Base-by-base conservation (phyloP, 208 protist species). In the Strigomonas culicis region DNA sequence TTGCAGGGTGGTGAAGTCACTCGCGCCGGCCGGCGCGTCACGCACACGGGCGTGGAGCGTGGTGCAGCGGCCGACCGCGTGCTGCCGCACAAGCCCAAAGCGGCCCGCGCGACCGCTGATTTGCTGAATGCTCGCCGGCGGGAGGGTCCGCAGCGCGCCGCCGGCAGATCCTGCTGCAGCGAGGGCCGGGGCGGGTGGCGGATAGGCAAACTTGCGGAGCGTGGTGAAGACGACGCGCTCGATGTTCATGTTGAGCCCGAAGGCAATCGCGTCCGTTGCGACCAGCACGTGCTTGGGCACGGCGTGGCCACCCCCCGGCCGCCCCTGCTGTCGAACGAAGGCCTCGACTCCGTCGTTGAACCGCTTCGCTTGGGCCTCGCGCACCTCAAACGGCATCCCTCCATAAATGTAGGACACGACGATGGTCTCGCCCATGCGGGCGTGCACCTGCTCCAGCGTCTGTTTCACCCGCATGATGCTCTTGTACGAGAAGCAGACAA, bases 211-310 rank as follows among this genome's bases (percentile, higher is more conserved):
- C 75, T 95, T 95, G 17, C 65, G 70, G 60, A 92, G 58, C 0
- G 86, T 68, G 0, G 86, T 78, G 66, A 98, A 96, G 44, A 98
- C 56, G 30, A 97, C 74, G 8, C 91, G 77, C 50, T 91, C 79
- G 68, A 98, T 97, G 63, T 93, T 82, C 76, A 98, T 90, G 72
- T 98, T 98, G 1, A 98, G 77, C 4, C 97, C 97, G 76, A 97
- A 98, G 32, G 95, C 97, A 25, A 98, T 89, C 10, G 97, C 97
- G 66, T 98, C 94, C 10, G 90, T 97, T 1, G 95, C 90, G 4
- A 98, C 81, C 13, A 98, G 78, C 28, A 98, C 77, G 59, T 86
- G 76, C 63, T 83, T 87, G 39, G 70, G 47, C 25, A 49, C 15
- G 21, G 59, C 34, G 11, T 34, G 27, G 3, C n/a, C n/a, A n/a